Evolutionary conservation across 1,139 yeast species (phyloP).

Genomic region (Saccharomyces hybrid): DNA sequence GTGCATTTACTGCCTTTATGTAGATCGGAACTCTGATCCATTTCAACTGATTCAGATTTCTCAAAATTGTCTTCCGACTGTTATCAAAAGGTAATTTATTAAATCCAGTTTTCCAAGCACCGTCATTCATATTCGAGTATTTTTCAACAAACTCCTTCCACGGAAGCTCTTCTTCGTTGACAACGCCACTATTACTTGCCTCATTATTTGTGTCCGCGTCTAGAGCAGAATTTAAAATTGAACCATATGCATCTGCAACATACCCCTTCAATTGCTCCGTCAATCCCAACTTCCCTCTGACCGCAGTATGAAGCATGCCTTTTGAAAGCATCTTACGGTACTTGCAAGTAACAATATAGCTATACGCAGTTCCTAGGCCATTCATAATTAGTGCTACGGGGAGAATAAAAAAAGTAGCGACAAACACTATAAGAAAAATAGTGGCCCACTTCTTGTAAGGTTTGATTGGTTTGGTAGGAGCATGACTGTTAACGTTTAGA

Average conservation of each 20-base stretch:
- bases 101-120: conserved; percentile 12
- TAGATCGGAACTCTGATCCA: conserved; percentile 64
- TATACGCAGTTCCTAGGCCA: conserved; percentile 25
- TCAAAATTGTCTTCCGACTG: conserved; percentile 38
- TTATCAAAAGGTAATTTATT: conserved; percentile 36
- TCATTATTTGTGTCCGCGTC: conserved; percentile 8
- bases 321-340: conserved; percentile 20
- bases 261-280: conserved; percentile 19
- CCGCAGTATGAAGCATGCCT: conserved; percentile 16
- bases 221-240: conserved; percentile 9
- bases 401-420: conserved; percentile 15
- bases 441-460: conserved; percentile 6
- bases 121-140: conserved; percentile 15
- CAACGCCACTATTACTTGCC: conserved; percentile 38
- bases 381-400: conserved; percentile 26
- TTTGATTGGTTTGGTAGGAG: not conserved
- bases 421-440: conserved; percentile 9
- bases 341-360: conserved; percentile 22
- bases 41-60: conserved; percentile 44
- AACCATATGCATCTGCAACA: conserved; percentile 19
- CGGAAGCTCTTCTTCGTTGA: conserved; percentile 38
- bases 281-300: conserved; percentile 17
- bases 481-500: not conserved
- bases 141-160: conserved; percentile 25
- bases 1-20: conserved; percentile 63